Evolutionary conservation across 1,139 yeast species (phyloP).

Genomic region (Entelexis paramagnoliae): DNA sequence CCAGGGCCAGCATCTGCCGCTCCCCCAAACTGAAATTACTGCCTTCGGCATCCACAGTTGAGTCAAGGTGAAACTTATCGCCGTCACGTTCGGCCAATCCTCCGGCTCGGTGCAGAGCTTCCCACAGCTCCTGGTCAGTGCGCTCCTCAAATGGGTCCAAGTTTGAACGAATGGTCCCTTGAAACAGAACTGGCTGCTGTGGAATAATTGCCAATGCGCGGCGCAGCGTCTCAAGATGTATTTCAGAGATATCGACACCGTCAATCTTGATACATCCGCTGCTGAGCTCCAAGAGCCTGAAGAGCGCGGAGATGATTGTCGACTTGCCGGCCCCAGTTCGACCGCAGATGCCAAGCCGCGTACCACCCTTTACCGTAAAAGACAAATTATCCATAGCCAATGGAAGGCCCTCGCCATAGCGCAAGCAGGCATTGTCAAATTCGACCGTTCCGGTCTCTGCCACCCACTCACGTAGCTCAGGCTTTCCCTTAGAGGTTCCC

Average conservation of each 20-base stretch:
- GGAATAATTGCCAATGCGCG: conserved; percentile 57
- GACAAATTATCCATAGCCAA: conserved; percentile 50
- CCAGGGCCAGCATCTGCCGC: conserved; percentile 62
- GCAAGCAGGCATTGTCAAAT: conserved; percentile 50
- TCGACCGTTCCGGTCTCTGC: conserved; percentile 48
- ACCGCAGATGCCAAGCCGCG: conserved; percentile 65
- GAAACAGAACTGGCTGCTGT: conserved; percentile 63
- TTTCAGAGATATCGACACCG: conserved; percentile 44
- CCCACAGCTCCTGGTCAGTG: conserved; percentile 46
- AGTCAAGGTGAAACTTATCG: conserved; percentile 56
- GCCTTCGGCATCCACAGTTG: conserved; percentile 63
- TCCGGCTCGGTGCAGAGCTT: conserved; percentile 48
- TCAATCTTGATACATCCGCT: conserved; percentile 47
- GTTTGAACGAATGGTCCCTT: conserved; percentile 54
- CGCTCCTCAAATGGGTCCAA: conserved; percentile 53
- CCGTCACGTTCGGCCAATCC: conserved; percentile 55
- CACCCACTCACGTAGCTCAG: conserved; percentile 49
- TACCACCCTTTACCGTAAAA: conserved; percentile 40
- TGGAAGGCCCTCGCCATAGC: conserved; percentile 69
- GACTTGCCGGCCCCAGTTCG: conserved; percentile 75
- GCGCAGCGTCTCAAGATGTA: conserved; percentile 50
- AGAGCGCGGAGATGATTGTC: conserved; percentile 55
- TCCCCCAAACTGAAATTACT: conserved; percentile 67
- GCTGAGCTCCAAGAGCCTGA: conserved; percentile 48
- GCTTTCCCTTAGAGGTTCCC: conserved; percentile 36